A percentile compares a stretch with the other conserved stretches of the same genome.
Conservation (phyloP, 306 rosid species). For the Phaseolus lunatus region DNA sequence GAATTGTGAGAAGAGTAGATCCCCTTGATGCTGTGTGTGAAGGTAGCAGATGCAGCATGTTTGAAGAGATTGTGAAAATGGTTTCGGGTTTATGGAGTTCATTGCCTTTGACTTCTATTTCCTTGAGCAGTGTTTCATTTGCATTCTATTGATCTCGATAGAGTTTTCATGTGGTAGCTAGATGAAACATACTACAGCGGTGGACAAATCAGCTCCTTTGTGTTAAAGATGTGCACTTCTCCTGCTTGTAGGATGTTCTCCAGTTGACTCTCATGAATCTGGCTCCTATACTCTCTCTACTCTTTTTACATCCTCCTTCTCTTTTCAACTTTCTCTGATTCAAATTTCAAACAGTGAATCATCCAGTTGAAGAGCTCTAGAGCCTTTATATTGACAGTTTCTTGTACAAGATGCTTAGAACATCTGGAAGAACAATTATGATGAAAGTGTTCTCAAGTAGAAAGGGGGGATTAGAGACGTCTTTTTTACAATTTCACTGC, state of each 20-base stretch:
- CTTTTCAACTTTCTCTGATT: background rate
- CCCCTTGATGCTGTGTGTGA: conserved; percentile 3
- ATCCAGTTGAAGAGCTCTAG: background rate
- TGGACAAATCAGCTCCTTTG: background rate
- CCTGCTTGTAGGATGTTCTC: no score
- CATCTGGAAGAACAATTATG: background rate
- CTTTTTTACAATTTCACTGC: background rate
- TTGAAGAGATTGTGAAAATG: conserved; percentile 5
- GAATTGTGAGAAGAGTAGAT: conserved; percentile 50
- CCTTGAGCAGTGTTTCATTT: conserved; percentile 55
- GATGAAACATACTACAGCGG: conserved; percentile 72
- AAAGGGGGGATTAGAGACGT: background rate
- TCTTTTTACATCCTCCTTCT: background rate
- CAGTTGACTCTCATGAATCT: background rate
- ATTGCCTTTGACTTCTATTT: conserved; percentile 7
- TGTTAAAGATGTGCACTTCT: background rate
- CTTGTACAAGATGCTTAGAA: background rate
- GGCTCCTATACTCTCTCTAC: background rate
- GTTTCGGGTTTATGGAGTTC: conserved; percentile 8
- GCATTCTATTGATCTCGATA: conserved; percentile 63
- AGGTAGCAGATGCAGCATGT: conserved; percentile 14
- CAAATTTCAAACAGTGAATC: background rate
- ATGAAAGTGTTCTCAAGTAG: background rate
- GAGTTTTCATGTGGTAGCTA: conserved; percentile 71
- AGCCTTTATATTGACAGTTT: no score